Evolutionary conservation across 2,329 filamentous ascomycete species (phyloP).

Genomic region (Botrytis fragariae): DNA sequence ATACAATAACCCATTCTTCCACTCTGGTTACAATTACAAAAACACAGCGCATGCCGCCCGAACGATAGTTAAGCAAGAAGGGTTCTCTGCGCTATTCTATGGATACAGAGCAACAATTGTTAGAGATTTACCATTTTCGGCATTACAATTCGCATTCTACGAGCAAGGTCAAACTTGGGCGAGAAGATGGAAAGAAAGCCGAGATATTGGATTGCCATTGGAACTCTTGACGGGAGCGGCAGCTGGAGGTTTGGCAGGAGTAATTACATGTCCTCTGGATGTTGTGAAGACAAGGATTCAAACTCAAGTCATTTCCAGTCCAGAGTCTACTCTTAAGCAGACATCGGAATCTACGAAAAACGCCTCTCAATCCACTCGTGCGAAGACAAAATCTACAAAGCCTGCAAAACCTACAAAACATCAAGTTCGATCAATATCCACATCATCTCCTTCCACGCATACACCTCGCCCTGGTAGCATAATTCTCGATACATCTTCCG

Average conservation of each 20-base stretch:
- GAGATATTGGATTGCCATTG: constrained; percentile 79
- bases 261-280: constrained; percentile 92
- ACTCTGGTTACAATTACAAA: constrained; percentile 94
- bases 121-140: constrained; percentile 92
- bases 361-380: constrained; percentile 25
- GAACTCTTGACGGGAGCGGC: constrained; percentile 87
- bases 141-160: constrained; percentile 96
- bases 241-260: constrained; percentile 88
- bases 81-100: constrained; percentile 81
- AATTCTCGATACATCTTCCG: constrained; percentile 83
- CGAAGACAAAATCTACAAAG: constrained; percentile 26
- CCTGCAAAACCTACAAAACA: constrained; percentile 30
- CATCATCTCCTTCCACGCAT: constrained; percentile 82
- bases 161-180: constrained; percentile 88
- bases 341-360: constrained; percentile 25
- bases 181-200: constrained; percentile 70
- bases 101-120: constrained; percentile 97
- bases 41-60: constrained; percentile 78
- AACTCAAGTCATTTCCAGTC: constrained; percentile 69
- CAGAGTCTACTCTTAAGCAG: constrained; percentile 32
- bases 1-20: constrained; percentile 91
- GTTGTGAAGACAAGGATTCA: constrained; percentile 97
- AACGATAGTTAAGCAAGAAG: constrained; percentile 82
- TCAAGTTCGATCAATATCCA: constrained; percentile 77
- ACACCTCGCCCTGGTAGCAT: constrained; percentile 75